Evolutionary conservation across 257 asterid genomes (phyloP).

Genomic region (Anisodus tanguticus): DNA sequence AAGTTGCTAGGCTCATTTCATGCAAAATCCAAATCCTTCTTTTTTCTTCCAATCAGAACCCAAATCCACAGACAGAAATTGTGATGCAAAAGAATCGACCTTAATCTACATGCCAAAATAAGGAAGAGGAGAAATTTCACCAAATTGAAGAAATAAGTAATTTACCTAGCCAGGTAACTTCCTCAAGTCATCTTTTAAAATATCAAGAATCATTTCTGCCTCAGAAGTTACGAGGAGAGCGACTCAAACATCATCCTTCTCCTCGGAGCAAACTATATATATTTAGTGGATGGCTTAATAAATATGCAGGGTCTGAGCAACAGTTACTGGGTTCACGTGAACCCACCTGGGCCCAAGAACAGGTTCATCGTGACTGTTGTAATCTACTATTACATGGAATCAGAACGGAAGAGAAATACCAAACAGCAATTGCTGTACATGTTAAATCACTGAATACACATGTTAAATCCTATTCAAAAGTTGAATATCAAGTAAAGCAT

Average conservation of each 20-base stretch:
- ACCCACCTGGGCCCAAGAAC: not conserved
- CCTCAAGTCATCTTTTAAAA: not conserved
- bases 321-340: not conserved
- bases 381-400: not conserved
- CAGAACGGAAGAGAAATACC: constrained; percentile 17
- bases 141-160: constrained; percentile 14
- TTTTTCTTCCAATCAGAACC: constrained; percentile 3
- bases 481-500: not conserved
- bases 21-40: constrained; percentile 14
- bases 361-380: not conserved
- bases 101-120: not conserved
- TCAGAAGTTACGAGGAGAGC: not conserved
- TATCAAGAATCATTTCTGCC: constrained; percentile 13
- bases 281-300: not conserved
- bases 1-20: constrained; percentile 5
- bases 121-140: constrained; percentile 11
- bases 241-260: not conserved
- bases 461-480: not conserved
- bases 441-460: not conserved
- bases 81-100: constrained; percentile 13
- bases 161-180: not conserved
- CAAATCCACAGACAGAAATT: not conserved
- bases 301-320: not conserved
- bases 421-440: not conserved
- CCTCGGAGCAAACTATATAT: not conserved